A percentile compares a stretch with the other conserved stretches of the same genome.
These are phyloP conservation scores for Phytophthora colocasiae DNA, from an alignment of 352 stramenopile genomes.

Conservation along the genomic window DNA sequence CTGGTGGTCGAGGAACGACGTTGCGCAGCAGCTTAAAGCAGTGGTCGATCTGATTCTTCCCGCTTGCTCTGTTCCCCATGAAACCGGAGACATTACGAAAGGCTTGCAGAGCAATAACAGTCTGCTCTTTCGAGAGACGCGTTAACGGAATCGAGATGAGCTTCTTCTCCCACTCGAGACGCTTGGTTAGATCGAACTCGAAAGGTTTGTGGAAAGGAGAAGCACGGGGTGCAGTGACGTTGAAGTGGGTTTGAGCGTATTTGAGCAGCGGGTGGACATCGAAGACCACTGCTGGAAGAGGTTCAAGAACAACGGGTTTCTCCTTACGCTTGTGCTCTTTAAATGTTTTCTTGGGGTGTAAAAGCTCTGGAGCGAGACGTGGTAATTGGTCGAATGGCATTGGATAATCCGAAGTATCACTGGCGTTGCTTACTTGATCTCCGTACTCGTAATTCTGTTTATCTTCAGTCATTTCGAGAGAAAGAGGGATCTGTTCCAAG, in stretches of 20 bases:
- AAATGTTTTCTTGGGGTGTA: constrained; percentile 24
- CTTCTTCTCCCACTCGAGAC: constrained; percentile 69
- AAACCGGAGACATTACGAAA: constrained; percentile 84
- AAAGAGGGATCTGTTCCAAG: constrained; percentile 26
- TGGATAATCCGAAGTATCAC: constrained; percentile 1
- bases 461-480: constrained; percentile 1
- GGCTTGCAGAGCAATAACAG: constrained; percentile 60
- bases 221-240: constrained; percentile 27
- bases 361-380: constrained; percentile 15
- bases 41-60: constrained; percentile 71
- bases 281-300: constrained; percentile 10
- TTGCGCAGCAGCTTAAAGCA: constrained; percentile 80
- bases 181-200: constrained; percentile 53
- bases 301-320: constrained; percentile 11
- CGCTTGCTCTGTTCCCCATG: constrained; percentile 74
- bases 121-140: constrained; percentile 51
- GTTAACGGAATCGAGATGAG: constrained; percentile 62
- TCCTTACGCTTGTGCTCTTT: constrained; percentile 19
- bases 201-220: constrained; percentile 36
- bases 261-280: constrained; percentile 51
- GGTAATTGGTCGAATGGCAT: constrained; percentile 26
- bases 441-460: background rate
- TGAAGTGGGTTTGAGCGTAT: constrained; percentile 50
- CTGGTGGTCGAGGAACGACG: constrained; percentile 54
- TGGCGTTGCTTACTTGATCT: background rate